phyloP scores from a whole-genome alignment of 192 early-diverging fungal species.

The Backusella tuberculispora region DNA sequence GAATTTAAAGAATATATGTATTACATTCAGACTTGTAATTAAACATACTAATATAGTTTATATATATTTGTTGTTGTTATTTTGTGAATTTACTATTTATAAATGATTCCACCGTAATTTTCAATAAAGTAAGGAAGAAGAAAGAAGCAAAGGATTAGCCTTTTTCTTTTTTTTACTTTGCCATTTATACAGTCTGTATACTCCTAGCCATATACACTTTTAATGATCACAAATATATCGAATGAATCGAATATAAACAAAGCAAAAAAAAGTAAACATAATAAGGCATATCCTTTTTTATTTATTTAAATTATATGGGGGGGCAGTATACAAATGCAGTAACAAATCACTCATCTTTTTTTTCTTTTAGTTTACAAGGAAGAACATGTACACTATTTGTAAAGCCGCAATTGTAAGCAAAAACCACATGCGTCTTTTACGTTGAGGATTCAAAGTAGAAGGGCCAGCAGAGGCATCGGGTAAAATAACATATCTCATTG shows the following conservation, averaged over 20 bases:
- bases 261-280: no score
- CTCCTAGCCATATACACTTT: no score
- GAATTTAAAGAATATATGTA: not conserved
- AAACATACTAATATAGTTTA: not conserved
- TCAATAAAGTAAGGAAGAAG: not conserved
- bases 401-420: slow-evolving; percentile 82
- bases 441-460: slow-evolving; percentile 63
- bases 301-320: slow-evolving; percentile 9
- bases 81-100: not conserved
- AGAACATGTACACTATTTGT: slow-evolving; percentile 82
- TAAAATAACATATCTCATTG: slow-evolving; percentile 74
- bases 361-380: slow-evolving; percentile 48
- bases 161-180: no score
- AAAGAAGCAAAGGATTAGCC: not conserved
- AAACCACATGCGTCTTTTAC: slow-evolving; percentile 86
- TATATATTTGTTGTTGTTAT: no score
- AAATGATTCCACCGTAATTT: not conserved
- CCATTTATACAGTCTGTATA: not conserved
- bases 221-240: no score
- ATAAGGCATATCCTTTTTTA: not conserved
- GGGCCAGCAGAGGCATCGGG: slow-evolving; percentile 66
- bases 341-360: not conserved
- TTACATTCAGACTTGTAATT: no score
- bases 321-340: not conserved
- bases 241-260: no score